Conservation (phyloP, 345 rosid species). For the Citrus cavaleriei region DNA sequence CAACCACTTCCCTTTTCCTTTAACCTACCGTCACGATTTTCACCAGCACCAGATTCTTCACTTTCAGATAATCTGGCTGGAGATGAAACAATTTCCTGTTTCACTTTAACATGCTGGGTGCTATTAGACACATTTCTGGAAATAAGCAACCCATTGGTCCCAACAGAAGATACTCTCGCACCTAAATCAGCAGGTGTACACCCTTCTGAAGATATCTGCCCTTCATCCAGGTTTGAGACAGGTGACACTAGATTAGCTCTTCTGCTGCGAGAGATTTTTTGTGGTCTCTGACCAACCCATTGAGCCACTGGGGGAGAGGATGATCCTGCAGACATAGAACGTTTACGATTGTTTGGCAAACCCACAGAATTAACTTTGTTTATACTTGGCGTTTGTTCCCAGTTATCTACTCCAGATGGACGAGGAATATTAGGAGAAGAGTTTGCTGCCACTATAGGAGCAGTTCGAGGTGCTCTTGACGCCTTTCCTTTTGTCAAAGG, state of each 20-base stretch:
- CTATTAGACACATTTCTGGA: conserved; percentile 31
- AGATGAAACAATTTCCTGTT: conserved; percentile 43
- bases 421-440: conserved; percentile 40
- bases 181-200: conserved; percentile 31
- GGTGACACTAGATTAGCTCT: conserved; percentile 58
- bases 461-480: conserved; percentile 44
- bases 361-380: conserved; percentile 32
- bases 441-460: conserved; percentile 30
- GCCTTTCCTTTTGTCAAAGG: conserved; percentile 44
- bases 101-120: conserved; percentile 35
- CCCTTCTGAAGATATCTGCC: conserved; percentile 40
- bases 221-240: conserved; percentile 46
- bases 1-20: conserved; percentile 34
- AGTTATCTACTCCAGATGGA: conserved; percentile 33
- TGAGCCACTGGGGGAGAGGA: conserved; percentile 52
- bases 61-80: conserved; percentile 54
- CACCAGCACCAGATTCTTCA: conserved; percentile 51
- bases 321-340: conserved; percentile 41
- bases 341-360: conserved; percentile 41
- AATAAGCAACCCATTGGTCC: conserved; percentile 27
- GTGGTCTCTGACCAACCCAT: conserved; percentile 59
- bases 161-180: conserved; percentile 29
- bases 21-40: conserved; percentile 30
- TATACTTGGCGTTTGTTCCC: conserved; percentile 37
- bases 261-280: conserved; percentile 53